phyloP scores from a whole-genome alignment of 2,329 filamentous ascomycete species.

The Ophiostoma australiae region DNA sequence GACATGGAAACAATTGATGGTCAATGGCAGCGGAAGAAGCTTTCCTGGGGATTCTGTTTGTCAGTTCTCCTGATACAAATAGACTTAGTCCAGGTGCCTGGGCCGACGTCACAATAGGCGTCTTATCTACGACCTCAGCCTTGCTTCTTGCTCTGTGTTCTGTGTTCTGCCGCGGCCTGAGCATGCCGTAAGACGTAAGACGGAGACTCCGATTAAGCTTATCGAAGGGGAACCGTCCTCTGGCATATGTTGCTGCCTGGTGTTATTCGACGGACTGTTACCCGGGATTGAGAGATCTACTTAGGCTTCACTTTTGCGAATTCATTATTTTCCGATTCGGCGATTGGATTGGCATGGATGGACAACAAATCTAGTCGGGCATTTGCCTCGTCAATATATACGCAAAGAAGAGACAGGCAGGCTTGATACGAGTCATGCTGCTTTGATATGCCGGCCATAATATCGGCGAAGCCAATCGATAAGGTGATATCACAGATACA shows the following conservation, averaged over 20 bases:
- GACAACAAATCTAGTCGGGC: neutral
- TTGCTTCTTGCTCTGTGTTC: neutral
- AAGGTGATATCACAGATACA: no score
- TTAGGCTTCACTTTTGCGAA: neutral
- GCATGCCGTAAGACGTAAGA: neutral
- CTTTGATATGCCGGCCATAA: no score
- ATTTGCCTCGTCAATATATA: neutral
- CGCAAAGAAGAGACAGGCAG: neutral
- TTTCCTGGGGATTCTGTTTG: no score
- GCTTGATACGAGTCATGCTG: neutral
- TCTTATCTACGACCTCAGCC: neutral
- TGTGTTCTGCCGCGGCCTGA: neutral
- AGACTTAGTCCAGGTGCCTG: neutral
- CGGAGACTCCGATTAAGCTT: neutral
- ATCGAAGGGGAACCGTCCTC: neutral
- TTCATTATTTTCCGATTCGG: neutral
- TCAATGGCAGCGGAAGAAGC: neutral
- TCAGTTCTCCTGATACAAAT: no score
- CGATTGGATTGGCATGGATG: neutral
- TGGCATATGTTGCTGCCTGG: neutral
- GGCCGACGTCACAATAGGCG: neutral
- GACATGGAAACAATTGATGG: neutral
- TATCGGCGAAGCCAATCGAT: neutral
- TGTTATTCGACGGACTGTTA: neutral
- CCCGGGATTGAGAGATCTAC: neutral